Percentiles rank a stretch among this genome's conserved stretches.
These are phyloP conservation scores for Camelina hispida DNA, from an alignment of 345 rosid species.

Conservation along the genomic window DNA sequence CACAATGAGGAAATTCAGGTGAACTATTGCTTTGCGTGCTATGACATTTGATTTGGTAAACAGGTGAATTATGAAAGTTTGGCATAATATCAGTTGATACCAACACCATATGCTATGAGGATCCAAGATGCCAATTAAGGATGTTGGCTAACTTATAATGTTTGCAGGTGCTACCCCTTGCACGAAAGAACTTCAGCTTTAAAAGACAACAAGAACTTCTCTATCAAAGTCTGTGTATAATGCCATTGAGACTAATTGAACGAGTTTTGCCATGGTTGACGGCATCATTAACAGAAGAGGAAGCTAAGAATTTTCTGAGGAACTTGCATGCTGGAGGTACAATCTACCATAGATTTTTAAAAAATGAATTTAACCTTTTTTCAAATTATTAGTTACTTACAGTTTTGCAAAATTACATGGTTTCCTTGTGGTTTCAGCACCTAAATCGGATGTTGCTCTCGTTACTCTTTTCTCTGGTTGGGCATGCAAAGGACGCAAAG, in stretches of 20 bases:
- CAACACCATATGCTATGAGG: constrained; percentile 23
- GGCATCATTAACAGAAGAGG: constrained; percentile 69
- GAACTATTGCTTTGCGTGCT: constrained; percentile 34
- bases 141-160: constrained; percentile 33
- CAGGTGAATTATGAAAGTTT: constrained; percentile 33
- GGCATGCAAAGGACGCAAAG: constrained; percentile 88
- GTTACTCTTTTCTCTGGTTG: constrained; percentile 91
- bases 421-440: constrained; percentile 60
- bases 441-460: constrained; percentile 64
- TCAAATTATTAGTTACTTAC: constrained; percentile 21
- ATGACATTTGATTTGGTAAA: constrained; percentile 33
- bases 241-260: constrained; percentile 91
- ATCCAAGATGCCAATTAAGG: constrained; percentile 32
- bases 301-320: constrained; percentile 69
- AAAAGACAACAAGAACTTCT: constrained; percentile 78
- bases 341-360: neutral
- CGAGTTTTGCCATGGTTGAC: constrained; percentile 88
- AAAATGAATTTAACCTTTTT: constrained; percentile 12
- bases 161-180: constrained; percentile 86
- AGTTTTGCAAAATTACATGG: constrained; percentile 23
- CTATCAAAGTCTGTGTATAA: constrained; percentile 82
- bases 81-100: constrained; percentile 30
- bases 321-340: constrained; percentile 87
- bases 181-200: constrained; percentile 70
- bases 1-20: constrained; percentile 87